Base-by-base conservation (phyloP, 345 rosid species). In the Orychophragmus violaceus region DNA sequence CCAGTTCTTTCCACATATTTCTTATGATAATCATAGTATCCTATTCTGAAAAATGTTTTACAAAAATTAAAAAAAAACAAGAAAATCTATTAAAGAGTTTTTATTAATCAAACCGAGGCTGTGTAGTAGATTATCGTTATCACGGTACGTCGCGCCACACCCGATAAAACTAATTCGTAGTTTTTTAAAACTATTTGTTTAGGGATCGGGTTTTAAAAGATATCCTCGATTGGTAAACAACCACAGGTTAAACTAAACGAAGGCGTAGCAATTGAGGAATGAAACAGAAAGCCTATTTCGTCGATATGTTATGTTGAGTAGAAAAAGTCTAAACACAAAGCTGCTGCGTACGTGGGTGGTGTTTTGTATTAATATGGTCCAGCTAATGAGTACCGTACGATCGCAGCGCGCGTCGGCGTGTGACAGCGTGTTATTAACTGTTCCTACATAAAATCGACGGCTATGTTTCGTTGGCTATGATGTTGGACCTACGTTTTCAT, bases 131-230 rank as follows among this genome's bases (percentile, higher is more conserved):
- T 27, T 51, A 30, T 32, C 13, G 0, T 65, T 60, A 50, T 60
- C 54, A 74, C 77, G 72, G 63, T 66, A 67, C 77, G 73, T 68
- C 18, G 77, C 63, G 73, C 27, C 61, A 46, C 69, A 74, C 64
- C 39, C 69, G 52, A 72, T 65, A 72, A 60, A 46, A 19, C 55
- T 22, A 24, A 1, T 30, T 51, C 2, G 7, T 51, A 3, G 1
- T 18, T 3, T 0, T 60, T 16, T 46, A 30, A 21, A 48, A 21
- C 28, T 13, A 42, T 44, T 64, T 59, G 64, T 41, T 74, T 52
- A 59, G 77, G 72, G 72, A 45, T 45, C 22, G 22, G 51, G 23
- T 19, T 18, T 24, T 7, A 22, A n/a, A 33, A 35, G 72, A 51
- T 29, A 64, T 57, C 44, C 66, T 57, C 45, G 71, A 65, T 62